Evolutionary conservation across 2,329 filamentous ascomycete species (phyloP).

Genomic region (Karstenula rhodostoma): DNA sequence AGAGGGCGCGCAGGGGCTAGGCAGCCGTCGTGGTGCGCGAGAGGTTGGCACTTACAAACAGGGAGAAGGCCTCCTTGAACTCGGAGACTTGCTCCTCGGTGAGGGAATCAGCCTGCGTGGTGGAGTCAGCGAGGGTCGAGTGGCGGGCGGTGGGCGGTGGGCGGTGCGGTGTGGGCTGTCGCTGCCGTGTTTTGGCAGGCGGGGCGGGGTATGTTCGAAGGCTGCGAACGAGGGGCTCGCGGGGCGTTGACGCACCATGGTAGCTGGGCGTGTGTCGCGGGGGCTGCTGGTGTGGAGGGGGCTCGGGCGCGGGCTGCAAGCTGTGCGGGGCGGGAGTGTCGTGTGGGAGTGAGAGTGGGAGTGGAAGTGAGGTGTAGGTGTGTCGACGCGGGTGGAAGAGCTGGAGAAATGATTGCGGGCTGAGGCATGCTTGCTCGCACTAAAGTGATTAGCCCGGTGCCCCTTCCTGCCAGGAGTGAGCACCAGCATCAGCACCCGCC

Average conservation of each 20-base stretch:
- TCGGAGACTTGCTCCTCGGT: constrained; percentile 99
- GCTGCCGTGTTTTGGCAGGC: constrained; percentile 43
- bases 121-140: constrained; percentile 33
- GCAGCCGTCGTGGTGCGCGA: constrained; percentile 29
- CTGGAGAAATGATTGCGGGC: constrained; percentile 32
- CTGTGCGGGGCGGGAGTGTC: constrained; percentile 5
- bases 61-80: constrained; percentile 99
- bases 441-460: constrained; percentile 2
- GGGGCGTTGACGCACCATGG: constrained; percentile 46
- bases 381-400: constrained; percentile 40
- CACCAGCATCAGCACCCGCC: background rate
- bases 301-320: constrained; percentile 16
- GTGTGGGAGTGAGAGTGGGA: constrained; percentile 14
- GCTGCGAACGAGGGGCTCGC: constrained; percentile 28
- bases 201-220: constrained; percentile 48
- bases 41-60: constrained; percentile 80
- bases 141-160: background rate
- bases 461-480: constrained; percentile 7
- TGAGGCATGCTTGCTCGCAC: constrained; percentile 12
- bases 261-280: constrained; percentile 27
- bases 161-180: constrained; percentile 25
- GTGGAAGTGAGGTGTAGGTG: constrained; percentile 31
- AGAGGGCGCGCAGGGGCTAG: constrained; percentile 26
- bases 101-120: constrained; percentile 86
- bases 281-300: background rate